Conservation (phyloP, 2,329 filamentous ascomycete species). For the Myriosclerotinia scirpicola region DNA sequence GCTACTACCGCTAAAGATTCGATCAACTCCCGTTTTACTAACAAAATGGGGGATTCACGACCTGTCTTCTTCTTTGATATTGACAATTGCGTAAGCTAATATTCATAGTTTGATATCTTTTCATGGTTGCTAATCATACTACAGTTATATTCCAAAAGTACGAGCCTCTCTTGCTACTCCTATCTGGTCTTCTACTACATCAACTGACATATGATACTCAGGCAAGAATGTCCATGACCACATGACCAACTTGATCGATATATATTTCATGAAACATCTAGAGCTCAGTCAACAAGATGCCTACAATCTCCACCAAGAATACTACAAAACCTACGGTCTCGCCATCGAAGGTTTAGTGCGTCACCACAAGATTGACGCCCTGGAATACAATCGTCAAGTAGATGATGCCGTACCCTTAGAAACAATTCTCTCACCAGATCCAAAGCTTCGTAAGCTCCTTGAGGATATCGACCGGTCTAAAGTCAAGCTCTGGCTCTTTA, state of each 20-base stretch:
- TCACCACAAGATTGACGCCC: constrained; percentile 90
- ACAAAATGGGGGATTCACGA: constrained; percentile 38
- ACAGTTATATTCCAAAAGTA: constrained; percentile 81
- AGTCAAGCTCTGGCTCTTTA: constrained; percentile 90
- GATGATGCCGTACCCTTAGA: constrained; percentile 93
- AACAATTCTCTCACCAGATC: constrained; percentile 75
- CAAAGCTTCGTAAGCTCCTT: constrained; percentile 71
- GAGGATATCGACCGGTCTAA: constrained; percentile 80
- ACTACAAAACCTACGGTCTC: constrained; percentile 95
- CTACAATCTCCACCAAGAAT: constrained; percentile 80
- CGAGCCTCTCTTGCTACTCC: neutral
- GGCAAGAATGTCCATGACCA: constrained; percentile 80
- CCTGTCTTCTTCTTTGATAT: constrained; percentile 83
- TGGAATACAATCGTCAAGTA: constrained; percentile 92
- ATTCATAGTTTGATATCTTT: constrained; percentile 67
- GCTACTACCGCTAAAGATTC: neutral
- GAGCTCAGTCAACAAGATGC: constrained; percentile 75
- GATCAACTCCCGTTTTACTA: neutral
- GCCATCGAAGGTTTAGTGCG: constrained; percentile 93
- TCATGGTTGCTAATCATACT: neutral
- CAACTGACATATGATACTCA: constrained; percentile 37
- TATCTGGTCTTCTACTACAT: neutral
- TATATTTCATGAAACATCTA: constrained; percentile 61
- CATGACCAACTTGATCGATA: constrained; percentile 79
- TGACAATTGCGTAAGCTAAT: constrained; percentile 87